Percentiles rank a stretch among this genome's conserved stretches.
Conservation (phyloP, 176 grass and related monocot species). For the Rhipidocladum racemiflorum region DNA sequence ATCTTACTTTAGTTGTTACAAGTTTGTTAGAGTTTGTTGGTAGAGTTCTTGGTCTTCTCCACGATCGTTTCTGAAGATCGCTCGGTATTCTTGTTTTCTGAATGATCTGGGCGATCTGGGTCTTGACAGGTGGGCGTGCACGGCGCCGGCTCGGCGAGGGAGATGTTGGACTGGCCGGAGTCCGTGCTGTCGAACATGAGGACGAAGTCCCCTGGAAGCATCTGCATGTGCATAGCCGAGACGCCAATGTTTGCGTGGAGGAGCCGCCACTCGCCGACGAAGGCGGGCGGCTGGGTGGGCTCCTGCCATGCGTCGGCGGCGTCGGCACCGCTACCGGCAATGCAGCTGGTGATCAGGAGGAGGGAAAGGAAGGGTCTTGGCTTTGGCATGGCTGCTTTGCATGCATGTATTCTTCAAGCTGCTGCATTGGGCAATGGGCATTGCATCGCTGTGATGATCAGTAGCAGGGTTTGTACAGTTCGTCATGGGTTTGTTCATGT, state of each 20-base stretch:
- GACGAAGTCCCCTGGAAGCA: constrained; percentile 61
- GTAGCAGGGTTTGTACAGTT: constrained; percentile 18
- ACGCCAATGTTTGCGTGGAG: constrained; percentile 75
- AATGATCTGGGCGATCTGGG: no score
- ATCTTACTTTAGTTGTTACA: no score
- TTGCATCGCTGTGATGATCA: background rate
- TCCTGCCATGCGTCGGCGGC: constrained; percentile 27
- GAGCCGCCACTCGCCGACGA: constrained; percentile 59
- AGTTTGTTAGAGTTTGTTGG: no score
- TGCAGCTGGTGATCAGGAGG: background rate
- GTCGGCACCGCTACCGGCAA: background rate
- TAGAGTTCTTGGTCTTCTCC: no score
- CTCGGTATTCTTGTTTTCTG: no score
- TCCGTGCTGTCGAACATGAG: constrained; percentile 86
- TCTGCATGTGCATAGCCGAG: constrained; percentile 92
- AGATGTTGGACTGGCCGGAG: constrained; percentile 65
- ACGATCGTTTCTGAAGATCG: no score
- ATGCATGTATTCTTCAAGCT: constrained; percentile 16
- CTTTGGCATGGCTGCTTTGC: constrained; percentile 16
- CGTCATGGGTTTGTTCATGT: background rate
- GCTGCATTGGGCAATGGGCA: background rate
- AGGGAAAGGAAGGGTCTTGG: background rate
- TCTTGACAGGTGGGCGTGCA: no score
- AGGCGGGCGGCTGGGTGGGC: background rate
- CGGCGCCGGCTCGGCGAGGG: constrained; percentile 28